Evolutionary conservation across 495 filamentous ascomycete species (phyloP).

Genomic region (Xylaria sp.): DNA sequence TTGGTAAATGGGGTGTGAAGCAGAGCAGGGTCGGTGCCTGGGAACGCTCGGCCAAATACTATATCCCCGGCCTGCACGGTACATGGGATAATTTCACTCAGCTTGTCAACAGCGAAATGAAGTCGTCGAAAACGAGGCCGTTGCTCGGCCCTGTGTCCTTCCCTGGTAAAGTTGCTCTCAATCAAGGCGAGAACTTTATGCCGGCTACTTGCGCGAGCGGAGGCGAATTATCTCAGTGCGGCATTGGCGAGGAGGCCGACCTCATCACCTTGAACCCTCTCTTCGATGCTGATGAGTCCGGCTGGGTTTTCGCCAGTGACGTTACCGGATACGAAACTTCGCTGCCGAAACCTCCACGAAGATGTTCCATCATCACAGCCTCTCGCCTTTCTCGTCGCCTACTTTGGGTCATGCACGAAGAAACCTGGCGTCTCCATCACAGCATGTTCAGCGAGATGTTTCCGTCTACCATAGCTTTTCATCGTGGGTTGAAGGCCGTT

Average conservation of each 20-base stretch:
- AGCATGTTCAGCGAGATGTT: slow-evolving; percentile 97
- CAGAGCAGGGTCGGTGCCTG: slow-evolving; percentile 87
- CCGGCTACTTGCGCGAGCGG: slow-evolving; percentile 62
- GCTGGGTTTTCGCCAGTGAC: slow-evolving; percentile 85
- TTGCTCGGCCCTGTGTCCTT: slow-evolving; percentile 82
- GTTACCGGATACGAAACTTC: slow-evolving; percentile 82
- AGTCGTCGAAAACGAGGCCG: slow-evolving; percentile 65
- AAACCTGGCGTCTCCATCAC: slow-evolving; percentile 78
- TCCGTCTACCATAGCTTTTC: slow-evolving; percentile 80
- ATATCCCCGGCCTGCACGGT: slow-evolving; percentile 85
- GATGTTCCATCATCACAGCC: slow-evolving; percentile 84
- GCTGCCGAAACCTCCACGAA: slow-evolving; percentile 72
- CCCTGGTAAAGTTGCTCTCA: slow-evolving; percentile 60
- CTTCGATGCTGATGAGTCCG: slow-evolving; percentile 85
- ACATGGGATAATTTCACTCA: slow-evolving; percentile 84
- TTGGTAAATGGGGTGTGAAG: slow-evolving; percentile 73
- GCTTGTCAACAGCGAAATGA: slow-evolving; percentile 52
- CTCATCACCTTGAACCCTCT: slow-evolving; percentile 94
- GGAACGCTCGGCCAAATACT: slow-evolving; percentile 91
- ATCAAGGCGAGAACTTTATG: slow-evolving; percentile 65
- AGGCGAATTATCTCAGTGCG: slow-evolving; percentile 76
- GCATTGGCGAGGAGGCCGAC: slow-evolving; percentile 90
- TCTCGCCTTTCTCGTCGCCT: slow-evolving; percentile 81
- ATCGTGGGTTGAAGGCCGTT: slow-evolving; percentile 94
- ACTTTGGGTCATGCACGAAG: slow-evolving; percentile 85